phyloP scores from a whole-genome alignment of 305 asterid genomes.

The Ruellia speciosa region DNA sequence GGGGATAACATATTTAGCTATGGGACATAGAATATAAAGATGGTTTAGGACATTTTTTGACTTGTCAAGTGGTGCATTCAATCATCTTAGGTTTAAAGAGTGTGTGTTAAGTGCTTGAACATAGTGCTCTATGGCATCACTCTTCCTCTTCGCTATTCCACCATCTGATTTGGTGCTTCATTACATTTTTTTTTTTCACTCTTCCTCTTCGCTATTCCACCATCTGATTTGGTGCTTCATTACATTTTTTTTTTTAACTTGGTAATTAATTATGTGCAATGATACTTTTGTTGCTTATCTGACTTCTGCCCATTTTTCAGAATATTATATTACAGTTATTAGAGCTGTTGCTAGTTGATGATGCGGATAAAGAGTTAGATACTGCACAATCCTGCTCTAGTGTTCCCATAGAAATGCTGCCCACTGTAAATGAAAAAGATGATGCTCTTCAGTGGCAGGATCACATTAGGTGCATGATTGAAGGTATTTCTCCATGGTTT shows the following conservation, averaged over 20 bases:
- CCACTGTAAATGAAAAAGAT: slow-evolving; percentile 39
- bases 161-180: too few species aligned
- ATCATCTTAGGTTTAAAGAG: too few species aligned
- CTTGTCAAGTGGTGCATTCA: too few species aligned
- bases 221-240: too few species aligned
- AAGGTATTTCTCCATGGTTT: slow-evolving; percentile 39
- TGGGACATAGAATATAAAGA: too few species aligned
- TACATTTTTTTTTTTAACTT: background rate
- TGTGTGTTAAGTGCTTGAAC: too few species aligned
- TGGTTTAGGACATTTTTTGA: too few species aligned
- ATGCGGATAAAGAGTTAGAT: slow-evolving; percentile 61
- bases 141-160: too few species aligned
- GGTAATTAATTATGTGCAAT: slow-evolving; percentile 8
- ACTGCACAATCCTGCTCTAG: slow-evolving; percentile 36
- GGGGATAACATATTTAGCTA: too few species aligned
- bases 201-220: too few species aligned
- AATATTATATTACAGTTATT: slow-evolving; percentile 55
- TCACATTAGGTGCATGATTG: slow-evolving; percentile 56
- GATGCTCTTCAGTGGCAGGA: slow-evolving; percentile 46
- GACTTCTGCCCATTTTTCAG: slow-evolving; percentile 36
- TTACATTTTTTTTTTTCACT: too few species aligned
- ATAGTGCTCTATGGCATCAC: too few species aligned
- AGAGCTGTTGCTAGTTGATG: slow-evolving; percentile 63
- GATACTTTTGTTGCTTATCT: slow-evolving; percentile 20
- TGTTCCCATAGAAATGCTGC: slow-evolving; percentile 44